These are phyloP conservation scores for Populus davidiana DNA, from an alignment of 345 rosid species.

Conservation along the genomic window DNA sequence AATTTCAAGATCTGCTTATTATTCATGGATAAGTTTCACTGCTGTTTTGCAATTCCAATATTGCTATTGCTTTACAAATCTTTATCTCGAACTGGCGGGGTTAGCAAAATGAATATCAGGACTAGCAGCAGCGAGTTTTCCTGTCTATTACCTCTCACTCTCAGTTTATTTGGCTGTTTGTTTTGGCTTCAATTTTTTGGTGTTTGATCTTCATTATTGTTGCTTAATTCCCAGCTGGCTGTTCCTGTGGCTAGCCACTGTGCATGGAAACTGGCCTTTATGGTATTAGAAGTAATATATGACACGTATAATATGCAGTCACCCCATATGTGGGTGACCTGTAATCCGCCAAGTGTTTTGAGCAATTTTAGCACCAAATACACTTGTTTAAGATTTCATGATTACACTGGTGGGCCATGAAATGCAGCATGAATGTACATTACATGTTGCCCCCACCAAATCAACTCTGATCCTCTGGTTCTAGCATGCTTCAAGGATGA, in stretches of 20 bases:
- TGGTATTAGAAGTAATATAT: background rate
- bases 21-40: background rate
- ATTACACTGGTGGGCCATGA: conserved; percentile 1
- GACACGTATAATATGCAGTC: background rate
- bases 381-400: background rate
- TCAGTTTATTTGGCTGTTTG: background rate
- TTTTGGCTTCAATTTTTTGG: background rate
- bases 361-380: background rate
- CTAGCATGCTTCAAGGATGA: background rate
- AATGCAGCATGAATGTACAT: background rate
- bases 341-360: background rate
- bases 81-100: background rate
- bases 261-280: background rate
- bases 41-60: background rate
- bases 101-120: background rate
- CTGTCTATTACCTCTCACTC: background rate
- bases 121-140: background rate
- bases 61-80: background rate
- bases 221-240: background rate
- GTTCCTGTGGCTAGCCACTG: background rate
- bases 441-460: background rate
- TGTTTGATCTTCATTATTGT: background rate
- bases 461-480: background rate
- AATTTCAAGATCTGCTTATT: background rate
- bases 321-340: background rate